Evolutionary conservation across 768 basidiomycete species (phyloP).

Genomic region (Leccinum imitatum): DNA sequence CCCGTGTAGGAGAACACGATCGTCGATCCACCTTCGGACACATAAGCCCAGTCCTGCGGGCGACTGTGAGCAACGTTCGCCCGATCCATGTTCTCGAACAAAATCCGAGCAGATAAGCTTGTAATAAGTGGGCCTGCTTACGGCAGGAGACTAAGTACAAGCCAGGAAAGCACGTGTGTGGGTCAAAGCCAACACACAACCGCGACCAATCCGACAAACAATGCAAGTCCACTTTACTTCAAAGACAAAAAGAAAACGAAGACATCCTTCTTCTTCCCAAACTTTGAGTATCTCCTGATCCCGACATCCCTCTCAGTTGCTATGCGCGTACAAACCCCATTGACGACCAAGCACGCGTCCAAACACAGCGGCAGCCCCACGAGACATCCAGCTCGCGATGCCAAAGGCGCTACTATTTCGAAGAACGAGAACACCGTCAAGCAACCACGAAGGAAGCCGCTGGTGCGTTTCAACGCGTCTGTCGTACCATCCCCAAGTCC

Average conservation of each 20-base stretch:
- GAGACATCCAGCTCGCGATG: slow-evolving; percentile 17
- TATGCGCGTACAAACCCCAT: slow-evolving; percentile 21
- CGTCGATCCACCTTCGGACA: slow-evolving; percentile 91
- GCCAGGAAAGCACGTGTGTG: too few species aligned
- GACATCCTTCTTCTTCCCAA: not conserved
- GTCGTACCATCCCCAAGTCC: not conserved
- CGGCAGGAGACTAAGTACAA: too few species aligned
- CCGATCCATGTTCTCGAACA: slow-evolving; percentile 12
- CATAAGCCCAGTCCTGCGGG: slow-evolving; percentile 73
- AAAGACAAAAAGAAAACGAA: not conserved
- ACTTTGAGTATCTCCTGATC: not conserved
- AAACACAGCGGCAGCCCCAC: slow-evolving; percentile 1
- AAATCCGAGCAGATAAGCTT: too few species aligned
- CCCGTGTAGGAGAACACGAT: slow-evolving; percentile 85
- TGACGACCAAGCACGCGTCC: slow-evolving; percentile 5
- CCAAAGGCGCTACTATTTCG: slow-evolving; percentile 1
- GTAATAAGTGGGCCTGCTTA: too few species aligned
- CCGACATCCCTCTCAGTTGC: not conserved
- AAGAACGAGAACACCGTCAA: slow-evolving; percentile 12
- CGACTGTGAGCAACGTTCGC: slow-evolving; percentile 26
- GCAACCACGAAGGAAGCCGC: not conserved
- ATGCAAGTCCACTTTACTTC: slow-evolving; percentile 8
- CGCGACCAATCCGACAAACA: slow-evolving; percentile 19
- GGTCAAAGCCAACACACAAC: not conserved
- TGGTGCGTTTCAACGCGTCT: slow-evolving; percentile 1